Conservation (phyloP, 345 rosid species). For the Clarkia xantiana region DNA sequence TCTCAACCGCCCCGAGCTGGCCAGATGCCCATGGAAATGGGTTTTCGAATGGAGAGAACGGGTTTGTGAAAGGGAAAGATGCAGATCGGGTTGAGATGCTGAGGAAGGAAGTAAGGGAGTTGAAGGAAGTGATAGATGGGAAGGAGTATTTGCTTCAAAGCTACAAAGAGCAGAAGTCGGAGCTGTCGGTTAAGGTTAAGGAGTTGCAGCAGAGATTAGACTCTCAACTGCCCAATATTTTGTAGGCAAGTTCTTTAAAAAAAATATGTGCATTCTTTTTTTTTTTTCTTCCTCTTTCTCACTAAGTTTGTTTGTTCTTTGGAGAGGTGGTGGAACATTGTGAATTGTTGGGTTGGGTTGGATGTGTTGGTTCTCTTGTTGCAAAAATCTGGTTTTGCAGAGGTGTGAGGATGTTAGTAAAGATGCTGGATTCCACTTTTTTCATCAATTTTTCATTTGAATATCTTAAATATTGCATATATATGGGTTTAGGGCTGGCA, state of each 20-base stretch:
- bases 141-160: constrained; percentile 66
- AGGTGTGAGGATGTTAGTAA: no score
- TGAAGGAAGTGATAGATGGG: constrained; percentile 85
- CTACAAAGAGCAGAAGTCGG: constrained; percentile 78
- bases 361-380: no score
- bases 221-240: constrained; percentile 73
- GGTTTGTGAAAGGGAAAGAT: constrained; percentile 33
- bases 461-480: no score
- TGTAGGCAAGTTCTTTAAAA: constrained; percentile 41
- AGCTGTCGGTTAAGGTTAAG: constrained; percentile 62
- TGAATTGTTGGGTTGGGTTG: no score
- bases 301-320: background rate
- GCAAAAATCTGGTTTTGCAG: no score
- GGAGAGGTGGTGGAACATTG: no score
- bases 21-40: constrained; percentile 37
- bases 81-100: constrained; percentile 54
- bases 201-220: constrained; percentile 84
- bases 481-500: no score
- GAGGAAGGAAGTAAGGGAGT: constrained; percentile 67
- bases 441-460: no score
- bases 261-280: constrained; percentile 4
- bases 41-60: constrained; percentile 22
- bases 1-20: constrained; percentile 19
- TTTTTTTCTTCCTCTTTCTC: background rate
- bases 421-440: no score